These are phyloP conservation scores for Rachicladosporium sp. DNA, from an alignment of 2,329 filamentous ascomycete genomes.

Conservation along the genomic window DNA sequence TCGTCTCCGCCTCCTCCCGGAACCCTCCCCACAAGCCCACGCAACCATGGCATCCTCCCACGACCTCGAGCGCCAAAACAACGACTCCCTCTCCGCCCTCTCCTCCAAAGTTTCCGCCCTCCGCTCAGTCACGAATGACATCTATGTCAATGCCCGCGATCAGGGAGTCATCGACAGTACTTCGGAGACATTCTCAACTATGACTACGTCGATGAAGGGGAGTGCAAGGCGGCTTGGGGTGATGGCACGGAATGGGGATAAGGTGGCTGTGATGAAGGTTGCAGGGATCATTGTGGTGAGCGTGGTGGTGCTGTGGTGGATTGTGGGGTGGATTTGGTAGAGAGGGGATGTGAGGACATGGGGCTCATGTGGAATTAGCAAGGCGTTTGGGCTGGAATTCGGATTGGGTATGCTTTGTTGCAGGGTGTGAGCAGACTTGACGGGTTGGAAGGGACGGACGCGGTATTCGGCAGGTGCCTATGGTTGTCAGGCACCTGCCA, in stretches of 20 bases:
- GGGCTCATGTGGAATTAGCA: not conserved
- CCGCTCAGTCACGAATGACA: conserved; percentile 89
- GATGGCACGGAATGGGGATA: conserved; percentile 87
- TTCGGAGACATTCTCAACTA: conserved; percentile 80
- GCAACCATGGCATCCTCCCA: conserved; percentile 43
- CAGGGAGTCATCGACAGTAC: conserved; percentile 82
- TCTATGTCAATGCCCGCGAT: conserved; percentile 87
- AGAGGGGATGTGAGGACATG: conserved; percentile 2
- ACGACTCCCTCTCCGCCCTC: conserved; percentile 83
- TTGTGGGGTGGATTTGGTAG: conserved; percentile 28
- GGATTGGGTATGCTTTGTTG: no score
- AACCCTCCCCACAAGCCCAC: not conserved
- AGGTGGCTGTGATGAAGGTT: conserved; percentile 79
- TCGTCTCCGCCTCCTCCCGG: no score
- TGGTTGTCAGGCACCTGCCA: no score
- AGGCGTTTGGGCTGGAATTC: no score
- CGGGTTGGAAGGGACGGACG: no score
- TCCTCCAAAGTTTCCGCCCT: conserved; percentile 83
- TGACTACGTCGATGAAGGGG: conserved; percentile 70
- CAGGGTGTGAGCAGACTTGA: no score
- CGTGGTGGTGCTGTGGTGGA: conserved; percentile 66
- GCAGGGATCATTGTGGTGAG: conserved; percentile 65
- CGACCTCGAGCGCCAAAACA: conserved; percentile 67
- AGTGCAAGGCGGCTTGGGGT: conserved; percentile 70
- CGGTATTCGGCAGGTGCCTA: no score